Evolutionary conservation across 495 filamentous ascomycete species (phyloP), one percentile per base, ranked within the genome.

Genomic region (Bacidia rubella): DNA sequence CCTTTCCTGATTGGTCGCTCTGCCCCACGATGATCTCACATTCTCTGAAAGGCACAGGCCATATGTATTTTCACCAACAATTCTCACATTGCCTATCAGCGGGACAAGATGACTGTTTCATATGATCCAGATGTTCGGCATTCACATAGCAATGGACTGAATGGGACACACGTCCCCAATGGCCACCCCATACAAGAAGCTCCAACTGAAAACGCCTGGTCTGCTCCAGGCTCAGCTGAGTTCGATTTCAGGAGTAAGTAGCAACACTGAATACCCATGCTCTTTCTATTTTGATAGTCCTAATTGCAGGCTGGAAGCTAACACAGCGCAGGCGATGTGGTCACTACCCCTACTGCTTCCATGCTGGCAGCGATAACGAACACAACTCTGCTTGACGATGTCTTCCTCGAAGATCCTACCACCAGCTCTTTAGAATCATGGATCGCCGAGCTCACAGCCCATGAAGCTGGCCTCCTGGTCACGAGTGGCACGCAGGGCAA

Each of bases 401-500:
- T 95, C 54, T 90, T 90, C 64, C 56, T 71, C 42, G 86, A 90
- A 65, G 89, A 93, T 64, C 74, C 80, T 0, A 87, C 85, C 0
- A 94, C 89, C 20, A 79, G 70, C 41, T 70, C 75, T 45, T 78
- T 95, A 41, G 83, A 87, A 64, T 62, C 69, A 38, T 80, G 84
- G 57, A 71, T 92, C 20, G 83, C 86, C 21, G 63, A 71, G 23
- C 73, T 89, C 3, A 80, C 87, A 2, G 74, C 74, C 55, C 86
- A 92, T 61, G 78, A 85, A 54, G 80, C 78, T 27, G 81, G 76
- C 0, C 70, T 90, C 0, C 78, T 95, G 38, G 89, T 95, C 26
- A 69, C 92, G 50, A 88, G 84, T 0, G 90, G 90, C 2, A 95
- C 90, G 20, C 93, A 94, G 88, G 89, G 71, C 4, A 77, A 77